These are phyloP conservation scores for Cytospora paraplurivora DNA, from an alignment of 2,329 filamentous ascomycete species.

Conservation along the genomic window DNA sequence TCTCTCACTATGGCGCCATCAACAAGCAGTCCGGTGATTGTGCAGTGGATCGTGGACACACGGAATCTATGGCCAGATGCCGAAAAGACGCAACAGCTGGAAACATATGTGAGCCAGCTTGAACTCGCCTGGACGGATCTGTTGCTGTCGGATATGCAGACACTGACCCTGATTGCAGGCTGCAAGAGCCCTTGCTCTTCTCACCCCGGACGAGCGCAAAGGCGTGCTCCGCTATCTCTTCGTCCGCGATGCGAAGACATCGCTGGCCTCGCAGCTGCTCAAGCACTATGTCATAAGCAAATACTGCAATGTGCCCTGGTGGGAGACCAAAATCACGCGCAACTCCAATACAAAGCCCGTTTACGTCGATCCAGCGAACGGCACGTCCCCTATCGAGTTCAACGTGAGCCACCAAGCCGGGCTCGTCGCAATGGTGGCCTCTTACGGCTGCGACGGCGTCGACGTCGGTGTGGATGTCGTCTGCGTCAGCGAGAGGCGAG, in stretches of 20 bases:
- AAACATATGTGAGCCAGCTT: constrained; percentile 40
- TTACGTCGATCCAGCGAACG: constrained; percentile 52
- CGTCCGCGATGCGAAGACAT: constrained; percentile 73
- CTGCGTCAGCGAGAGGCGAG: constrained; percentile 68
- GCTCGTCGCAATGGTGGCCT: constrained; percentile 62
- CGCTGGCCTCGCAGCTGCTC: constrained; percentile 70
- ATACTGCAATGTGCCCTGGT: constrained; percentile 62
- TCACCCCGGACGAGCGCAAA: constrained; percentile 57
- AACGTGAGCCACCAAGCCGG: constrained; percentile 81
- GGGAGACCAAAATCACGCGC: constrained; percentile 57
- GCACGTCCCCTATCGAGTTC: constrained; percentile 58
- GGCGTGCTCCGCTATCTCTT: constrained; percentile 64
- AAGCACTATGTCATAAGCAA: constrained; percentile 71
- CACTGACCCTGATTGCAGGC: constrained; percentile 44
- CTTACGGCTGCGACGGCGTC: constrained; percentile 36
- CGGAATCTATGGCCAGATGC: constrained; percentile 58
- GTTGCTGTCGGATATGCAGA: neutral
- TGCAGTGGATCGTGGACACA: constrained; percentile 67
- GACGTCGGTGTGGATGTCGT: constrained; percentile 76
- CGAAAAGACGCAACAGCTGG: constrained; percentile 50
- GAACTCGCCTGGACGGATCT: constrained; percentile 12
- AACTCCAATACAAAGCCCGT: constrained; percentile 58
- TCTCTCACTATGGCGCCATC: constrained; percentile 24
- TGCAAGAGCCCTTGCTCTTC: constrained; percentile 53
- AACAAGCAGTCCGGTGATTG: constrained; percentile 41